phyloP scores from a whole-genome alignment of 176 grass and related monocot species.

The Eleusine indica region DNA sequence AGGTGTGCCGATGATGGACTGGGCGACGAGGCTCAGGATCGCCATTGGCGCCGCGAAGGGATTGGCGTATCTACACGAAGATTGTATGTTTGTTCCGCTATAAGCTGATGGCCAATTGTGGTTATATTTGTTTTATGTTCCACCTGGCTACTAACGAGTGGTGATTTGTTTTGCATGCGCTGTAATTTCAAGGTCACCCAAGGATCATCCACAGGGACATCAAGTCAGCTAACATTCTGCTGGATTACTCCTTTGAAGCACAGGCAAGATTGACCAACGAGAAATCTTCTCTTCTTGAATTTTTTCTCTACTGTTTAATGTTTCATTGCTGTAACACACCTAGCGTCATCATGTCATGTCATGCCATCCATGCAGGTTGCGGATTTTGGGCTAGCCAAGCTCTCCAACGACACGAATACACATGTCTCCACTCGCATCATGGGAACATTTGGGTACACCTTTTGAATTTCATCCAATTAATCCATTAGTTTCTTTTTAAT shows the following conservation, averaged over 20 bases:
- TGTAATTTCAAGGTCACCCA: conserved; percentile 67
- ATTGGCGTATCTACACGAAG: conserved; percentile 81
- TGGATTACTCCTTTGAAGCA: conserved; percentile 84
- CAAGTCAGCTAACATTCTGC: conserved; percentile 85
- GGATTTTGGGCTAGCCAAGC: conserved; percentile 91
- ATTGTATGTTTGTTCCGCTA: conserved; percentile 51
- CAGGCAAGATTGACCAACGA: conserved; percentile 46
- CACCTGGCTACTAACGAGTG: neutral
- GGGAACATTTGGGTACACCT: conserved; percentile 70
- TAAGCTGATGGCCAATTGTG: neutral
- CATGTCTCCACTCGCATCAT: conserved; percentile 87
- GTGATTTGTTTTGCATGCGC: neutral
- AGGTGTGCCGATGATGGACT: conserved; percentile 57
- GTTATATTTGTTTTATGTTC: neutral
- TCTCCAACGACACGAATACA: conserved; percentile 57
- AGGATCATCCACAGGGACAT: conserved; percentile 93
- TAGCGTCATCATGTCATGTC: too few species aligned
- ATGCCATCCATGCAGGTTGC: conserved; percentile 54
- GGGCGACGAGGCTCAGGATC: conserved; percentile 72
- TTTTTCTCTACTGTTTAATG: neutral
- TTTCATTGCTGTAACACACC: neutral
- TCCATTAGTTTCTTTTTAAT: neutral
- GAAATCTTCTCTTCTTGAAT: neutral
- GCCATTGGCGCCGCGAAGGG: conserved; percentile 75
- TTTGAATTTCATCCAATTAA: neutral